A percentile compares a stretch with the other conserved stretches of the same genome.
phyloP scores from a whole-genome alignment of 1,284 basidiomycete genomes.

The Stygiomarasmius scandens region DNA sequence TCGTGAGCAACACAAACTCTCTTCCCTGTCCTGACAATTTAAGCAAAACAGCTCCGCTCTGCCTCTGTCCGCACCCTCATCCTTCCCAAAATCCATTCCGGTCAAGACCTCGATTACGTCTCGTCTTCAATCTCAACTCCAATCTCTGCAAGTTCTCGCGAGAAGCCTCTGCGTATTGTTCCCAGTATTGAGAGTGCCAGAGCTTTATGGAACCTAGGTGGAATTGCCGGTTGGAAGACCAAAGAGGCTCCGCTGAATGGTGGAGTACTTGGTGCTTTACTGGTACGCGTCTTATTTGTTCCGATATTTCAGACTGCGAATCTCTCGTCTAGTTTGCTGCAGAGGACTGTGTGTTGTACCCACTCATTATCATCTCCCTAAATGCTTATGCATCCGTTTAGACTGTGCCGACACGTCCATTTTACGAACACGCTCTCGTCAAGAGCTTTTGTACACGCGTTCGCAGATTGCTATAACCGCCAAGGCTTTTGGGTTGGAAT shows the following conservation, averaged over 20 bases:
- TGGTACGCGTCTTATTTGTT: conserved; percentile 44
- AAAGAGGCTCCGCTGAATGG: conserved; percentile 45
- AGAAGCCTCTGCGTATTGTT: conserved; percentile 58
- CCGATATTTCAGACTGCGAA: conserved; percentile 11
- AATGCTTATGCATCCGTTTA: conserved; percentile 29
- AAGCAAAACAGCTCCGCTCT: conserved; percentile 41
- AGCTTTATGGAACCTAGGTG: conserved; percentile 60
- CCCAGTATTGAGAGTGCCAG: conserved; percentile 82
- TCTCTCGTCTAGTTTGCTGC: conserved; percentile 71
- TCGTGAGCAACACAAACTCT: conserved; percentile 46
- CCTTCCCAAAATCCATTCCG: conserved; percentile 79
- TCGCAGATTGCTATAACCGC: conserved; percentile 84
- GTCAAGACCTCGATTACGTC: conserved; percentile 64
- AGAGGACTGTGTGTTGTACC: conserved; percentile 71
- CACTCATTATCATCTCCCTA: conserved; percentile 6
- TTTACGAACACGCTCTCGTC: conserved; percentile 72
- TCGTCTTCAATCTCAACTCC: conserved; percentile 33
- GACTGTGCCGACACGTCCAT: conserved; percentile 89
- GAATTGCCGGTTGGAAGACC: conserved; percentile 67
- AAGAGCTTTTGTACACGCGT: conserved; percentile 85
- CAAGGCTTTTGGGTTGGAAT: conserved; percentile 81
- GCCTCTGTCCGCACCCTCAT: conserved; percentile 63
- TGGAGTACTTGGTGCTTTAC: conserved; percentile 54
- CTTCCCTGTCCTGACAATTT: conserved; percentile 1
- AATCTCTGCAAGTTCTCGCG: conserved; percentile 14